Evolutionary conservation across 768 basidiomycete species (phyloP).

Genomic region (Auriculariales sp.): DNA sequence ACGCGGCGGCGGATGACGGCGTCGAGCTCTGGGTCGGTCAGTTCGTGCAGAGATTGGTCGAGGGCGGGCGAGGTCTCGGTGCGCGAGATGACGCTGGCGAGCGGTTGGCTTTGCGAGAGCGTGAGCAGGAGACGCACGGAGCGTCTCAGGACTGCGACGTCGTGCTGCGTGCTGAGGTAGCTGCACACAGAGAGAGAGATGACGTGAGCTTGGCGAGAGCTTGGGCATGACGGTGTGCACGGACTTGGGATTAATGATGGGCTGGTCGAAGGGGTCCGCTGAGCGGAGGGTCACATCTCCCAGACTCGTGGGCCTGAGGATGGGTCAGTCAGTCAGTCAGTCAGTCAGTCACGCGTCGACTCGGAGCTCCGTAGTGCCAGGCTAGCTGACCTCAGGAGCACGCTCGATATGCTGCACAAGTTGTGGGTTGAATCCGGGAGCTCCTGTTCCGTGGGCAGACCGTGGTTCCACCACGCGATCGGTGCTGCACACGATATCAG

Average conservation of each 20-base stretch:
- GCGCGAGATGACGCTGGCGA: too few species aligned
- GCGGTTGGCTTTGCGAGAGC: constrained; percentile 24
- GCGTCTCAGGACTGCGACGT: constrained; percentile 24
- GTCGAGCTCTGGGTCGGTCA: constrained; percentile 4
- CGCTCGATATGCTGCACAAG: constrained; percentile 6
- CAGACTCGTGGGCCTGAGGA: constrained; percentile 4
- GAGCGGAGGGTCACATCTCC: constrained; percentile 3
- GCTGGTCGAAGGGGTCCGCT: constrained; percentile 4
- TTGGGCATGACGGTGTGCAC: neutral
- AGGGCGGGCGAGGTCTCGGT: too few species aligned
- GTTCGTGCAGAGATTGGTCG: constrained; percentile 5
- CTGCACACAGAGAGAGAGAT: too few species aligned
- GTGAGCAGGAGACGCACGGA: constrained; percentile 24
- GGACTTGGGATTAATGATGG: constrained; percentile 6
- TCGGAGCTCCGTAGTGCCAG: too few species aligned
- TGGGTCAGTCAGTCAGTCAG: neutral
- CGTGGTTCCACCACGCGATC: neutral
- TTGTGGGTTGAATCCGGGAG: neutral
- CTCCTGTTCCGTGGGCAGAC: neutral
- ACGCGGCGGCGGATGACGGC: constrained; percentile 1
- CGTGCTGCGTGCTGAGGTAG: constrained; percentile 28
- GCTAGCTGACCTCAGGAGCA: constrained; percentile 17
- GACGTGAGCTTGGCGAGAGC: neutral
- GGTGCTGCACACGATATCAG: neutral
- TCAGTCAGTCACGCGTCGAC: too few species aligned